These are phyloP conservation scores for Aspergillus brunneoviolaceus DNA, from an alignment of 2,329 filamentous ascomycete species.

Conservation along the genomic window DNA sequence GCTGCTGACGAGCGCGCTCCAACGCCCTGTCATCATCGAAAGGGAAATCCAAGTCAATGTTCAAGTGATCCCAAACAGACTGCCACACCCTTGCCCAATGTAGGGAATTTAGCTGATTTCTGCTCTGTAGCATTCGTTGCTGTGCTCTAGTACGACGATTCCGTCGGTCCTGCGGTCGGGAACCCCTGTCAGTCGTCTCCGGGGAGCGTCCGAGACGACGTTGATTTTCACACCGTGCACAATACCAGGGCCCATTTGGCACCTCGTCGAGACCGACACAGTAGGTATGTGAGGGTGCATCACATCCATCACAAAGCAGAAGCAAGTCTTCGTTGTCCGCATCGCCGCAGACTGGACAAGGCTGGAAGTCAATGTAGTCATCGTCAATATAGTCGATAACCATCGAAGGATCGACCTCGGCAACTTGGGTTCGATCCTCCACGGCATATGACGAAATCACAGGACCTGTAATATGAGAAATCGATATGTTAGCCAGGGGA, in stretches of 20 bases:
- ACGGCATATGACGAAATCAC: slow-evolving; percentile 59
- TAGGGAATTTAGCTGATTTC: slow-evolving; percentile 48
- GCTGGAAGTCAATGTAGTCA: slow-evolving; percentile 61
- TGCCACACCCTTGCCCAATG: slow-evolving; percentile 82
- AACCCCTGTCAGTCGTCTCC: slow-evolving; percentile 32
- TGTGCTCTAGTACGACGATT: slow-evolving; percentile 50
- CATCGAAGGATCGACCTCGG: slow-evolving; percentile 75
- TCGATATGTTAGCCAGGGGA: slow-evolving; percentile 3
- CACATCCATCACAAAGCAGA: slow-evolving; percentile 87
- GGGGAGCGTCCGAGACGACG: slow-evolving; percentile 41
- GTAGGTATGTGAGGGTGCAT: slow-evolving; percentile 85
- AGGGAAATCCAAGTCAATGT: slow-evolving; percentile 80
- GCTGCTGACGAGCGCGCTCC: slow-evolving; percentile 57
- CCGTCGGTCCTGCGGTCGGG: slow-evolving; percentile 45
- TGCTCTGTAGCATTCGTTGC: slow-evolving; percentile 42
- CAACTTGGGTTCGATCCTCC: slow-evolving; percentile 65
- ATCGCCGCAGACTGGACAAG: slow-evolving; percentile 81
- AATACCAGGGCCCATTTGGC: slow-evolving; percentile 83
- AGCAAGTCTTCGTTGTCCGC: slow-evolving; percentile 80
- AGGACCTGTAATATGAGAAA: slow-evolving; percentile 43
- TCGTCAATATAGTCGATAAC: slow-evolving; percentile 68
- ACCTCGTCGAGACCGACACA: slow-evolving; percentile 80
- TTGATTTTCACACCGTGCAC: slow-evolving; percentile 70
- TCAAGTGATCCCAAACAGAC: slow-evolving; percentile 76
- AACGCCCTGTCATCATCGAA: slow-evolving; percentile 70